These are phyloP conservation scores for Zizania palustris DNA, from an alignment of 202 grass and related monocot species.

Conservation along the genomic window DNA sequence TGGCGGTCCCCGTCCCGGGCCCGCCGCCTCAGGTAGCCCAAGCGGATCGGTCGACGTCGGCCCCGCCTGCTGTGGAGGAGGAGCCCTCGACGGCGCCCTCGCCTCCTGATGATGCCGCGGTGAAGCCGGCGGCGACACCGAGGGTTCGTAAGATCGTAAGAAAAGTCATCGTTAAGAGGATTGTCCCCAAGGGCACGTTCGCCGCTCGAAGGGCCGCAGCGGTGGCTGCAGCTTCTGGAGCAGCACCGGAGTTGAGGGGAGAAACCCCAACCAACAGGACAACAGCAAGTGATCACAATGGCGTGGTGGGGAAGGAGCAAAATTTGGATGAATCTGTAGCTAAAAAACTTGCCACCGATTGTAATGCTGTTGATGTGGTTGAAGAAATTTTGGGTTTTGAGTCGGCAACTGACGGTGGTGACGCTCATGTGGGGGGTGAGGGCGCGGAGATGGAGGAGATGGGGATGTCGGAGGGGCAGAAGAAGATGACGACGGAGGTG, in stretches of 20 bases:
- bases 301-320: background rate
- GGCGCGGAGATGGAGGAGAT: slow-evolving; percentile 16
- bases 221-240: background rate
- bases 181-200: slow-evolving; percentile 47
- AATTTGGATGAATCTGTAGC: background rate
- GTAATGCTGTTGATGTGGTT: background rate
- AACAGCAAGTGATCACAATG: slow-evolving; percentile 1
- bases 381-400: background rate
- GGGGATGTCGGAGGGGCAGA: slow-evolving; percentile 50
- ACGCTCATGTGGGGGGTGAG: slow-evolving; percentile 11
- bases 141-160: slow-evolving; percentile 43
- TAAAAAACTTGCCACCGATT: background rate
- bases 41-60: too few species aligned
- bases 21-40: too few species aligned
- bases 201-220: slow-evolving; percentile 37
- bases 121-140: background rate
- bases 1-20: background rate
- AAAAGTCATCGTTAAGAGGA: slow-evolving; percentile 38
- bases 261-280: background rate
- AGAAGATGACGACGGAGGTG: slow-evolving; percentile 57
- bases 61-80: too few species aligned
- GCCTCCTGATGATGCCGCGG: background rate
- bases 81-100: background rate
- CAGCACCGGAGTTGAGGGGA: background rate
- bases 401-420: background rate